Conservation (phyloP, 2,329 filamentous ascomycete species). For the Arthrobotrys conoides region DNA sequence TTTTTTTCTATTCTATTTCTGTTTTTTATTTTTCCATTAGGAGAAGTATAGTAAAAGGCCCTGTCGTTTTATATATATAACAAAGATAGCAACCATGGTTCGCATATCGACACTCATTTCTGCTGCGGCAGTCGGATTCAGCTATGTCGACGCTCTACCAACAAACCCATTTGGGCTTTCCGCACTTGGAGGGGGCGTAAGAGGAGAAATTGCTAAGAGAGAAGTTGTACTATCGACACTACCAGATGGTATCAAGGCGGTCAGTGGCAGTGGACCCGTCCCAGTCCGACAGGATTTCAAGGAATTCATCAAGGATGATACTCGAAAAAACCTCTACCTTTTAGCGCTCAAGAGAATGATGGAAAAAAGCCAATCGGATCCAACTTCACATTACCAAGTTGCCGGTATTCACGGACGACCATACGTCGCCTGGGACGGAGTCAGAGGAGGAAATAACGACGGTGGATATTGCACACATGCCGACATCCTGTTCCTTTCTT, state of each 20-base stretch:
- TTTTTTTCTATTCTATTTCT: not conserved
- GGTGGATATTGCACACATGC: constrained; percentile 81
- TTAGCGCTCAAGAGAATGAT: constrained; percentile 82
- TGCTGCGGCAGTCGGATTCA: constrained; percentile 51
- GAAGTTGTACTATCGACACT: constrained; percentile 43
- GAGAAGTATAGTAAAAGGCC: not conserved
- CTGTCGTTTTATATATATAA: constrained; percentile 10
- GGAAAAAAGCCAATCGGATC: constrained; percentile 75
- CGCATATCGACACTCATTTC: constrained; percentile 51
- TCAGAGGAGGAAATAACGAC: constrained; percentile 52
- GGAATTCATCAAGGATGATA: constrained; percentile 41
- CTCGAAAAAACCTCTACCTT: constrained; percentile 76
- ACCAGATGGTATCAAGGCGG: constrained; percentile 36
- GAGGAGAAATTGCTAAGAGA: constrained; percentile 51
- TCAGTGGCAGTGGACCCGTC: constrained; percentile 15
- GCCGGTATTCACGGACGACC: constrained; percentile 82
- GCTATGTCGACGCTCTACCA: constrained; percentile 42
- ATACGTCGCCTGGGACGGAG: constrained; percentile 54
- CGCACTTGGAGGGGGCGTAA: constrained; percentile 35
- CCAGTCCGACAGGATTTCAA: constrained; percentile 45
- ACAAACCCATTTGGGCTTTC: constrained; percentile 34
- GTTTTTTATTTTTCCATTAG: not conserved
- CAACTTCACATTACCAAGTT: constrained; percentile 83
- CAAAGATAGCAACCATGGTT: constrained; percentile 45
- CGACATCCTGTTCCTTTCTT: constrained; percentile 81